Percentiles rank a stretch among this genome's conserved stretches.
phyloP scores from a whole-genome alignment of 176 grass and related monocot genomes.

The Phyllostachys edulis region DNA sequence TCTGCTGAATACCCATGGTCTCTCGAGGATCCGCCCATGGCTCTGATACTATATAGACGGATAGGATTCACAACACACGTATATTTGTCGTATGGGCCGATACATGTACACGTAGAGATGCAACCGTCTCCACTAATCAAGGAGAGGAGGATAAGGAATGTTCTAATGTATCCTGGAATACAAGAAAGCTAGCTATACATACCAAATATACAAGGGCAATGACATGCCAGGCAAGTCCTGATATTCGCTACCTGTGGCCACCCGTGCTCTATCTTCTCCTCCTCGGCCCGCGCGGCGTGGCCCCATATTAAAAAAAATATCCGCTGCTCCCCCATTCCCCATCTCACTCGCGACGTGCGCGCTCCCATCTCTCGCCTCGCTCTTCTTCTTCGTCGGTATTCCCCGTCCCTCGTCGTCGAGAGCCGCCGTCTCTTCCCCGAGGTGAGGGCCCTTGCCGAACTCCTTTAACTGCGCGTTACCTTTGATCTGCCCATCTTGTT shows the following conservation, averaged over 20 bases:
- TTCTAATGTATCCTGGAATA: no score
- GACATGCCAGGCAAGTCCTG: no score
- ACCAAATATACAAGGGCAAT: no score
- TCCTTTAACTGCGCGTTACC: background rate
- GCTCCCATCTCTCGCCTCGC: background rate
- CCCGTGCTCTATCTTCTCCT: conserved; percentile 32
- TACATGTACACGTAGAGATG: no score
- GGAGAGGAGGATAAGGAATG: no score
- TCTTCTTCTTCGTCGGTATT: background rate
- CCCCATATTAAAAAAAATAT: conserved; percentile 20
- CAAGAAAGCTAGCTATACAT: no score
- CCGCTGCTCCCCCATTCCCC: background rate
- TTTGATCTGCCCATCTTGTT: background rate
- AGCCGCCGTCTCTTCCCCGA: background rate
- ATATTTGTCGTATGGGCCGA: no score
- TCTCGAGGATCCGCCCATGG: no score
- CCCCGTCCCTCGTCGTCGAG: background rate
- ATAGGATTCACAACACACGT: no score
- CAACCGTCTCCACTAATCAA: no score
- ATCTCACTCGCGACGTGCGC: background rate
- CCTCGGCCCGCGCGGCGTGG: background rate
- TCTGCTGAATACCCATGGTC: no score
- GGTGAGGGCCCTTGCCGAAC: background rate
- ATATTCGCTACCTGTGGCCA: conserved; percentile 2
- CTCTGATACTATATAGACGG: no score